phyloP scores from a whole-genome alignment of 163 green algal species.

The Volvox carteri region DNA sequence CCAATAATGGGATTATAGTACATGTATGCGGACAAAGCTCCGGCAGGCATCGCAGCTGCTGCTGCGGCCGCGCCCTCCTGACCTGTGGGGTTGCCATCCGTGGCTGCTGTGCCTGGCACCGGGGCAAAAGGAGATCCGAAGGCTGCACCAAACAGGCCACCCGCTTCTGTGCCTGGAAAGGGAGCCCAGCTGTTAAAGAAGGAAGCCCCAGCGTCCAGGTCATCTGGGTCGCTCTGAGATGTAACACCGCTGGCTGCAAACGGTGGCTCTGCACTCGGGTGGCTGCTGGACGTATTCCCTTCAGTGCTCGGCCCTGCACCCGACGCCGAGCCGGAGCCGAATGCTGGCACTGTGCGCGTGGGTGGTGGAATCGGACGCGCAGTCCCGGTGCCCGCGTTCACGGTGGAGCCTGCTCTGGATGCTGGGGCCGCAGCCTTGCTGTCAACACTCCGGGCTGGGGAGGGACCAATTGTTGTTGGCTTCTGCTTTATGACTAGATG shows the following conservation, averaged over 20 bases:
- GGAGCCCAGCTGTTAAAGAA: neutral
- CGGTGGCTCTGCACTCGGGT: neutral
- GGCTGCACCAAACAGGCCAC: neutral
- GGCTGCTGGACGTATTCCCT: neutral
- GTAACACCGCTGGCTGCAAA: neutral
- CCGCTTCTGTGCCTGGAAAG: neutral
- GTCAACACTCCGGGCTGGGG: slow-evolving; percentile 5
- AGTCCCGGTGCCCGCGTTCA: neutral
- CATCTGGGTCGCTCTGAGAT: neutral
- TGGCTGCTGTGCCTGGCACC: neutral
- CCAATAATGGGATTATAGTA: slow-evolving; percentile 59
- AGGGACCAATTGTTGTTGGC: neutral
- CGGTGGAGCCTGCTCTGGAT: neutral
- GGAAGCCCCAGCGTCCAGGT: neutral
- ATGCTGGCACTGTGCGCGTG: neutral
- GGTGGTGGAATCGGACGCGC: slow-evolving; percentile 6
- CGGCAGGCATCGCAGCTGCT: neutral
- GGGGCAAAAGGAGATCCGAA: neutral
- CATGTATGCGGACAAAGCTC: slow-evolving; percentile 27
- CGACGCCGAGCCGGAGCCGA: neutral
- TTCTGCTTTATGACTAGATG: slow-evolving; percentile 67
- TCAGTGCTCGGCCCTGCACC: neutral
- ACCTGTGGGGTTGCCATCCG: neutral
- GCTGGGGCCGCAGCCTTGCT: neutral
- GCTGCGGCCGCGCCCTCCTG: slow-evolving; percentile 13